Evolutionary conservation across 805 yeast species (phyloP).

Genomic region (Teunomyces tritomae): DNA sequence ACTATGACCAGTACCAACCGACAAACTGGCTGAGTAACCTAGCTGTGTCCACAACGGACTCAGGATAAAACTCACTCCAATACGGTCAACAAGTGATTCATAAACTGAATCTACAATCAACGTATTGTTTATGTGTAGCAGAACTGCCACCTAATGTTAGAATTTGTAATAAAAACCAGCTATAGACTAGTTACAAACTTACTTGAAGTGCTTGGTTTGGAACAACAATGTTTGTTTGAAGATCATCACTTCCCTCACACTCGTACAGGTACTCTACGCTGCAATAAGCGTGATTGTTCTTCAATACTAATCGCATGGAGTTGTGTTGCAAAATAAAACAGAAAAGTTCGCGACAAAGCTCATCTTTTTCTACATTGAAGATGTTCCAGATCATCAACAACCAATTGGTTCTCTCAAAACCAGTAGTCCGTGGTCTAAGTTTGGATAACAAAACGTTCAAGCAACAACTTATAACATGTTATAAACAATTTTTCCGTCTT

Average conservation of each 20-base stretch:
- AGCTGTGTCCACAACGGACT: neutral
- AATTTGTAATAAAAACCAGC: too few relatives aligned
- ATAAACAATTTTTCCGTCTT: slow-evolving; percentile 32
- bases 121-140: neutral
- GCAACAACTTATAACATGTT: slow-evolving; percentile 17
- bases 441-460: neutral
- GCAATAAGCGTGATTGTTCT: neutral
- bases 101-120: neutral
- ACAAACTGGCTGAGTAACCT: neutral
- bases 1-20: neutral
- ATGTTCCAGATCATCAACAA: neutral
- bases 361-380: neutral
- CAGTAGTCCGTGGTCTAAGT: neutral
- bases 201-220: neutral
- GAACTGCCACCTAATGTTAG: neutral
- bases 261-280: slow-evolving; percentile 3
- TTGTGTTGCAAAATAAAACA: slow-evolving; percentile 1
- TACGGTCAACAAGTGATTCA: neutral
- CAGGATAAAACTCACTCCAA: neutral
- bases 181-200: neutral
- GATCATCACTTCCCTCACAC: neutral
- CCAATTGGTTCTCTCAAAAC: slow-evolving; percentile 1
- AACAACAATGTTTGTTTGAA: neutral
- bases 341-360: neutral
- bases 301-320: neutral